phyloP scores from a whole-genome alignment of 2,329 filamentous ascomycete species.

The Nemania sp. region DNA sequence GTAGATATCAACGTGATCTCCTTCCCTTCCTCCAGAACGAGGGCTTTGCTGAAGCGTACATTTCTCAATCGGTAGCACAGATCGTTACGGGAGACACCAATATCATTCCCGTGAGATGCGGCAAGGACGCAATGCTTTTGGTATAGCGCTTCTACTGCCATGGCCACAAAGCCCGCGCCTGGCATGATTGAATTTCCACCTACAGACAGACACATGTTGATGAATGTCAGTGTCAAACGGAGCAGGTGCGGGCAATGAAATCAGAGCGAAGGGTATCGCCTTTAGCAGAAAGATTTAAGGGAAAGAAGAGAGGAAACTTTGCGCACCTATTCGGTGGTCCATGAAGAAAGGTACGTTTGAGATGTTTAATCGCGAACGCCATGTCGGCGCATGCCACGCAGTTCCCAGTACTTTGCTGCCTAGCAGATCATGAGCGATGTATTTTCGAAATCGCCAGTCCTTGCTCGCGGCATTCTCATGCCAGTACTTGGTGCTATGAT shows the following conservation, averaged over 20 bases:
- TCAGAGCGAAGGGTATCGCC: too few relatives aligned
- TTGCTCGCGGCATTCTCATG: constrained; percentile 30
- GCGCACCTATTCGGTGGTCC: constrained; percentile 49
- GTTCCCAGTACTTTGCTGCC: constrained; percentile 29
- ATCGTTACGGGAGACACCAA: constrained; percentile 9
- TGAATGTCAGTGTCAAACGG: not conserved
- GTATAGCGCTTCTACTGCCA: constrained; percentile 40
- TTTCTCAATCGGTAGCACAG: constrained; percentile 28
- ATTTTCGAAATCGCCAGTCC: constrained; percentile 31
- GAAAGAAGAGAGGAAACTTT: not conserved
- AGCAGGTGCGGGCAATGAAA: too few relatives aligned
- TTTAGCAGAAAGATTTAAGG: not conserved
- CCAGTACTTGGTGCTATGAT: constrained; percentile 33
- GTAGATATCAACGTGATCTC: not conserved
- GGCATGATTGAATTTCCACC: constrained; percentile 41
- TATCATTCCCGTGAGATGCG: not conserved
- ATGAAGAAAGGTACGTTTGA: constrained; percentile 46
- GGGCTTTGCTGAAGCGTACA: not conserved
- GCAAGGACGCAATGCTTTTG: constrained; percentile 27
- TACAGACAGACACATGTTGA: not conserved
- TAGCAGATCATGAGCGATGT: constrained; percentile 28
- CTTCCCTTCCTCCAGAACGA: not conserved
- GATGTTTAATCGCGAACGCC: not conserved
- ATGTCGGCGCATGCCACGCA: constrained; percentile 26
- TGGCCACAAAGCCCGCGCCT: constrained; percentile 42